phyloP scores from a whole-genome alignment of 1,139 yeast genomes.

The Debaryomycetaceae sp. region DNA sequence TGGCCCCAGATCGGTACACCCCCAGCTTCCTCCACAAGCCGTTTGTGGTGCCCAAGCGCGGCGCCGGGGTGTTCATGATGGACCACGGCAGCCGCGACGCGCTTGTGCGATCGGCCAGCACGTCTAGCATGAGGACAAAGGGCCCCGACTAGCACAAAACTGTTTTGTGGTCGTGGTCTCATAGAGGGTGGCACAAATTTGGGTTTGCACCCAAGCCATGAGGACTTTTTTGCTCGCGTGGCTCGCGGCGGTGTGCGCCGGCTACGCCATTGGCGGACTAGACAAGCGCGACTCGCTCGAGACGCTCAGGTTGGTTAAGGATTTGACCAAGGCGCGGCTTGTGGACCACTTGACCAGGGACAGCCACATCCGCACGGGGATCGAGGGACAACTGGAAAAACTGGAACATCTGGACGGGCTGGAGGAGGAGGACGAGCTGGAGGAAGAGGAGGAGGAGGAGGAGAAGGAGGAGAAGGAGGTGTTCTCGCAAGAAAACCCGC shows the following conservation, averaged over 20 bases:
- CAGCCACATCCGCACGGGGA: not conserved
- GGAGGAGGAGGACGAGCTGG: slow-evolving; percentile 3
- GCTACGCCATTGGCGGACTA: not conserved
- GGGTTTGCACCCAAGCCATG: no score
- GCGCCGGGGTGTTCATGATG: slow-evolving; percentile 13
- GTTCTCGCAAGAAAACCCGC: slow-evolving; percentile 1
- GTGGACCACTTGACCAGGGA: slow-evolving; percentile 5
- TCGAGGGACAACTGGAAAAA: slow-evolving; percentile 1
- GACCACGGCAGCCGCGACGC: slow-evolving; percentile 29
- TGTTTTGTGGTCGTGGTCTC: not conserved
- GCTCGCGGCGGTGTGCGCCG: no score
- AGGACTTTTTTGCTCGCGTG: no score
- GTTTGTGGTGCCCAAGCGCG: slow-evolving; percentile 29
- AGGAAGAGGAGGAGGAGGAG: slow-evolving; percentile 5
- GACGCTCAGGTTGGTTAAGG: not conserved
- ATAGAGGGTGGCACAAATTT: not conserved
- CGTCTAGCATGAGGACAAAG: slow-evolving; percentile 5
- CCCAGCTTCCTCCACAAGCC: slow-evolving; percentile 34
- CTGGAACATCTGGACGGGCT: not conserved
- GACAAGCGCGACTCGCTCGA: slow-evolving; percentile 1
- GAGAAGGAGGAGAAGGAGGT: slow-evolving; percentile 4
- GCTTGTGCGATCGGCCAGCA: slow-evolving; percentile 17
- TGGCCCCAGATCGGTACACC: slow-evolving; percentile 11
- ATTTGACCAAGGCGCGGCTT: slow-evolving; percentile 3
- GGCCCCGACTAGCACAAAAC: slow-evolving; percentile 1